Conservation (phyloP, 139 green algal genomes). For the Haematococcus lacustris region DNA sequence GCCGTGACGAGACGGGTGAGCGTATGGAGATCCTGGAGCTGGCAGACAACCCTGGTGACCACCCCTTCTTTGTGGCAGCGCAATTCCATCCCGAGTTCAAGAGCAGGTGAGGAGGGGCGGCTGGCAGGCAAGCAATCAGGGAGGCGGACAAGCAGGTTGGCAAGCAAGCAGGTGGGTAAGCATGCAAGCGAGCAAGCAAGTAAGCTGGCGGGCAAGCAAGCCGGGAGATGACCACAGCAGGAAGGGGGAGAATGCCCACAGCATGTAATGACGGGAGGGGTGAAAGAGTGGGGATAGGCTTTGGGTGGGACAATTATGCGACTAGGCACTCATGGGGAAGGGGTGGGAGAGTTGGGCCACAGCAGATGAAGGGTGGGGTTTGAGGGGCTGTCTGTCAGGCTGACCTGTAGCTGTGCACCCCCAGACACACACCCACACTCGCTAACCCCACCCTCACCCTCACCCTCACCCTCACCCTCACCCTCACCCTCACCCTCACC, state of each 20-base stretch:
- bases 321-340: not conserved
- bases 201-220: too few relatives aligned
- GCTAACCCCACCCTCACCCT: too few relatives aligned
- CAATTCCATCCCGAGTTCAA: conserved; percentile 88
- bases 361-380: not conserved
- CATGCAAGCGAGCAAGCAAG: too few relatives aligned
- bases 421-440: too few relatives aligned
- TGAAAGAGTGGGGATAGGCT: not conserved
- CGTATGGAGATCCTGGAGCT: conserved; percentile 98
- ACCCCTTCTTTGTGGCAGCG: conserved; percentile 86
- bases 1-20: conserved; percentile 81
- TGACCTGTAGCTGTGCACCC: too few relatives aligned
- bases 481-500: too few relatives aligned
- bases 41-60: conserved; percentile 30
- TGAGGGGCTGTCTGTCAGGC: too few relatives aligned
- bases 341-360: not conserved
- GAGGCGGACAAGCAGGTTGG: not conserved
- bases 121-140: not conserved
- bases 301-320: not conserved
- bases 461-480: too few relatives aligned
- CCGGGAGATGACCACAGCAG: too few relatives aligned
- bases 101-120: conserved; percentile 25
- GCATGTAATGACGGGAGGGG: not conserved
- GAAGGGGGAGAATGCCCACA: not conserved
- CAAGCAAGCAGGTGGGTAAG: not conserved